Evolutionary conservation across 805 yeast genomes (phyloP).

Genomic region (Maudiozyma pseudohumilis): DNA sequence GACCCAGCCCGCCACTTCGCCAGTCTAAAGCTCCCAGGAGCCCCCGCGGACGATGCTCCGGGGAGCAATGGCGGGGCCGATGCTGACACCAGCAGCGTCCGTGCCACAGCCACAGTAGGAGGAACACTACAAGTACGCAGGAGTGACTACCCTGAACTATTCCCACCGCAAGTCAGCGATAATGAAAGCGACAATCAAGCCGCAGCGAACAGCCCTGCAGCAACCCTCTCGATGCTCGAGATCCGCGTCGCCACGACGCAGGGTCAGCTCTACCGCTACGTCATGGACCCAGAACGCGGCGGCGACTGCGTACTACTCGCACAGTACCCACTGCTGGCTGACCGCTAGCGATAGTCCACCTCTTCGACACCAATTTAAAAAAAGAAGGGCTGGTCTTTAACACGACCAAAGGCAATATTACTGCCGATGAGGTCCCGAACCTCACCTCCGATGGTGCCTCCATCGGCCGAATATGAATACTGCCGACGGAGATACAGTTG

Average conservation of each 20-base stretch:
- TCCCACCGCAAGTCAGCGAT: slow-evolving; percentile 8
- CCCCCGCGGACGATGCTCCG: too few species aligned
- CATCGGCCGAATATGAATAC: too few species aligned
- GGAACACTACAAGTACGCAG: slow-evolving; percentile 27
- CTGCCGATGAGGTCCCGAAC: too few species aligned
- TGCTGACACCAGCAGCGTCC: slow-evolving; percentile 9
- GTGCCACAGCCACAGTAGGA: slow-evolving; percentile 25
- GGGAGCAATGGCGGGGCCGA: slow-evolving; percentile 9
- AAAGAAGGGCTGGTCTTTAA: too few species aligned
- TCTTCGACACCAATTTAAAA: too few species aligned
- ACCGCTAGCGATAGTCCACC: too few species aligned
- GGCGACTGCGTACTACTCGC: slow-evolving; percentile 81
- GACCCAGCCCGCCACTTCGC: slow-evolving; percentile 93
- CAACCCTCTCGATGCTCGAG: slow-evolving; percentile 29
- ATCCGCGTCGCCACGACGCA: slow-evolving; percentile 66
- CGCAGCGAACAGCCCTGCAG: background rate
- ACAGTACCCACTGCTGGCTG: slow-evolving; percentile 52
- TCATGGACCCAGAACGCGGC: slow-evolving; percentile 76
- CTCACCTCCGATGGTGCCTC: too few species aligned
- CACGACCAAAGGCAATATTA: too few species aligned
- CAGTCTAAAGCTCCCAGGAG: slow-evolving; percentile 59
- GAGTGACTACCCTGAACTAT: slow-evolving; percentile 24
- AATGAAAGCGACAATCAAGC: background rate
- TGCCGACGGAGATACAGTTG: too few species aligned
- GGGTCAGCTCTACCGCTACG: slow-evolving; percentile 74